Conservation (phyloP, 1,139 yeast species). For the Pichia sp. region DNA sequence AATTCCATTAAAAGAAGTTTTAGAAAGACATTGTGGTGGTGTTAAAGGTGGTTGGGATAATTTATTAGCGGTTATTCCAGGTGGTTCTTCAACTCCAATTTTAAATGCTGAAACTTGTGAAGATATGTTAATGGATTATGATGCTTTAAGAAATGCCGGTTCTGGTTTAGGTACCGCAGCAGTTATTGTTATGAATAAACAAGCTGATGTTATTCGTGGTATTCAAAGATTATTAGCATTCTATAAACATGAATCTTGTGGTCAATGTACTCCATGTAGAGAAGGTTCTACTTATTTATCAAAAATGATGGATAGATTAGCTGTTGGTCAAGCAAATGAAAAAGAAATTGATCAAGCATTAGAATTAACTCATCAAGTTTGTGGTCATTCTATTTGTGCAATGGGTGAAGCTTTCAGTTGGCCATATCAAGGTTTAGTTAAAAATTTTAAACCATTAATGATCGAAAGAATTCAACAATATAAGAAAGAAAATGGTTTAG, state of each 20-base stretch:
- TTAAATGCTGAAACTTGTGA: slow-evolving; percentile 63
- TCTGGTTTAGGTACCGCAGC: slow-evolving; percentile 91
- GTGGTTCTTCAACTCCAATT: slow-evolving; percentile 82
- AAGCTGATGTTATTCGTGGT: slow-evolving; percentile 76
- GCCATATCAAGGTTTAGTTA: slow-evolving; percentile 85
- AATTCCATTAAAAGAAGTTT: slow-evolving; percentile 69
- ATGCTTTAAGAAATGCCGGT: slow-evolving; percentile 76
- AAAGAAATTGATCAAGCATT: slow-evolving; percentile 77
- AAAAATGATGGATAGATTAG: slow-evolving; percentile 79
- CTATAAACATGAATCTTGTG: slow-evolving; percentile 88
- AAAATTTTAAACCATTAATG: slow-evolving; percentile 76
- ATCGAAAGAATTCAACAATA: slow-evolving; percentile 61
- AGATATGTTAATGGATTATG: slow-evolving; percentile 75
- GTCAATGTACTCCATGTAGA: slow-evolving; percentile 92
- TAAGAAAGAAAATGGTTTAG: slow-evolving; percentile 27
- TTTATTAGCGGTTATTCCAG: slow-evolving; percentile 78
- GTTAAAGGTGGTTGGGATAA: slow-evolving; percentile 90
- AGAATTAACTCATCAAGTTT: slow-evolving; percentile 78
- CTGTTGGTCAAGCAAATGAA: slow-evolving; percentile 68
- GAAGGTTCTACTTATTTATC: slow-evolving; percentile 87
- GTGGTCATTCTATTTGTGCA: slow-evolving; percentile 88
- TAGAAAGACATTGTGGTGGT: slow-evolving; percentile 88
- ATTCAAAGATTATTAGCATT: slow-evolving; percentile 78
- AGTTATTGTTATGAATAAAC: slow-evolving; percentile 82
- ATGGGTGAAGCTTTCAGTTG: slow-evolving; percentile 91